These are phyloP conservation scores for Solanum chacoense DNA, from an alignment of 305 asterid species.

Conservation along the genomic window DNA sequence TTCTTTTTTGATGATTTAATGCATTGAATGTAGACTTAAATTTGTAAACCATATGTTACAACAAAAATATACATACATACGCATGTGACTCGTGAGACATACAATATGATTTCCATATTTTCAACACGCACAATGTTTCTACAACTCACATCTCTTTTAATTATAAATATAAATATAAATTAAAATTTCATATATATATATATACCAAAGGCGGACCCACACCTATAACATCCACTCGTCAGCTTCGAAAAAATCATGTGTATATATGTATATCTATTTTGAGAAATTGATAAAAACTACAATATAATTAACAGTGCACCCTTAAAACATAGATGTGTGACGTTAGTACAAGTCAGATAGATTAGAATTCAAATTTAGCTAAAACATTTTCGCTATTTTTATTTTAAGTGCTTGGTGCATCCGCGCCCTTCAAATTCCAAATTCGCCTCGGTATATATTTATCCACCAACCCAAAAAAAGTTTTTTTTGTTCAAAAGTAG, in stretches of 20 bases:
- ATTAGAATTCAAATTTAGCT: not conserved
- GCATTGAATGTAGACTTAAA: not conserved
- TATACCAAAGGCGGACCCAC: not conserved
- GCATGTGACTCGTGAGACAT: not conserved
- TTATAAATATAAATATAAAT: not conserved
- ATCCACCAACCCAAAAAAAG: not conserved
- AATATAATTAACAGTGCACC: not conserved
- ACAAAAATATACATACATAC: not conserved
- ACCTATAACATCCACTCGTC: not conserved
- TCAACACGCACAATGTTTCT: not conserved
- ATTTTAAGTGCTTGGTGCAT: too few species aligned
- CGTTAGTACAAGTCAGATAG: too few species aligned
- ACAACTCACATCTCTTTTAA: not conserved
- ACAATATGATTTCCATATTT: not conserved
- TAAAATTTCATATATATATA: not conserved
- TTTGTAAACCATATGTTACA: not conserved
- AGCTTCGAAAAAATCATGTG: too few species aligned
- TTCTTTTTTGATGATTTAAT: not conserved
- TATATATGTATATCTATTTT: too few species aligned
- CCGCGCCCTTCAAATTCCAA: fast-evolving
- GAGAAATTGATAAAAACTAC: too few species aligned
- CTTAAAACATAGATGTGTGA: too few species aligned
- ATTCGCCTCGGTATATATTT: fast-evolving
- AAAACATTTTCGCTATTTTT: too few species aligned
- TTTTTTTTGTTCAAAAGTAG: not conserved